Conservation (phyloP, 2,329 filamentous ascomycete genomes). For the Aspergillus sp. region DNA sequence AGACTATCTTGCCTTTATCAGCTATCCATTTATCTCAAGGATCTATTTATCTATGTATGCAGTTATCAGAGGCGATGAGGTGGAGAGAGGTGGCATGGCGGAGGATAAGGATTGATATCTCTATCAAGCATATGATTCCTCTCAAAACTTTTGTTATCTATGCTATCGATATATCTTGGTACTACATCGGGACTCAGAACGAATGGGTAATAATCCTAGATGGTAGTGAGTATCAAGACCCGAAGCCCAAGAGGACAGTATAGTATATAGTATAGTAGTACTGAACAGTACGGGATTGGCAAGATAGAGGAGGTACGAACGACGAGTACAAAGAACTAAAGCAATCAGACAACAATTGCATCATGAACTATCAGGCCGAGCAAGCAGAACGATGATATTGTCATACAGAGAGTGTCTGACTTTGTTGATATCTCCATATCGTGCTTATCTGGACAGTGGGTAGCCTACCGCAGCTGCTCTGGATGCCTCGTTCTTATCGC, state of each 20-base stretch:
- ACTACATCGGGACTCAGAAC: too few species aligned
- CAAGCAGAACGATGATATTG: not conserved
- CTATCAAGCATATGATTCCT: too few species aligned
- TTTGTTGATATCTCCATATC: not conserved
- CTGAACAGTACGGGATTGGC: too few species aligned
- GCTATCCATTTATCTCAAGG: not conserved
- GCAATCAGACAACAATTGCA: not conserved
- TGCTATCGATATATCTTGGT: too few species aligned
- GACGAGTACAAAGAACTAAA: not conserved
- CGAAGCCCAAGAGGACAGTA: too few species aligned
- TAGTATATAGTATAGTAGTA: too few species aligned
- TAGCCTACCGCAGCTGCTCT: not conserved
- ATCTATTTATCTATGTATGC: not conserved
- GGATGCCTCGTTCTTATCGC: not conserved
- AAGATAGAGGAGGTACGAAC: not conserved
- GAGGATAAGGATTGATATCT: too few species aligned
- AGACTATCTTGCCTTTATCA: not conserved
- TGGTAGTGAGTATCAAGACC: too few species aligned
- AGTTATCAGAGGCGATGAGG: not conserved
- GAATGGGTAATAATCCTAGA: too few species aligned
- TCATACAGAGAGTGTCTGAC: not conserved
- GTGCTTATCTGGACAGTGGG: not conserved
- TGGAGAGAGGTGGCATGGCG: too few species aligned
- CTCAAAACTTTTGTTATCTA: too few species aligned
- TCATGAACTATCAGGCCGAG: not conserved